A percentile compares a stretch with the other conserved stretches of the same genome.
Conservation (phyloP, 2,329 filamentous ascomycete genomes). For the Scopulariopsis brevicaulis region DNA sequence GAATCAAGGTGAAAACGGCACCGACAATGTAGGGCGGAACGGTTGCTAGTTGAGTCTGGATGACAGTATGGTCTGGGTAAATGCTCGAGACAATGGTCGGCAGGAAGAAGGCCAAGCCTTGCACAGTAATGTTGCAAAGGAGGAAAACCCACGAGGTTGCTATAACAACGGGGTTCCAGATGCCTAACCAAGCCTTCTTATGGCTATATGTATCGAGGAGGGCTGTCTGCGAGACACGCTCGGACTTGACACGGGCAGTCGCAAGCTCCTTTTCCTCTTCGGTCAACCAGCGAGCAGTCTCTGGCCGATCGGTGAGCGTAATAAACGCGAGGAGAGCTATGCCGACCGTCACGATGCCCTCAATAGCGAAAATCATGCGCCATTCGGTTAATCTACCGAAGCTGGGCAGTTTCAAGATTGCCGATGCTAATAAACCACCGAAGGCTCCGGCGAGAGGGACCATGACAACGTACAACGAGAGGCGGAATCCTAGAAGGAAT, state of each 20-base stretch:
- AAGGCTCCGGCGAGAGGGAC: constrained; percentile 56
- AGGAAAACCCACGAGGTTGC: constrained; percentile 10
- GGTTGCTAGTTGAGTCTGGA: constrained; percentile 14
- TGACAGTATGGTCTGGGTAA: constrained; percentile 16
- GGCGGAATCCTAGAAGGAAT: no score
- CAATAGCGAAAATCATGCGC: constrained; percentile 63
- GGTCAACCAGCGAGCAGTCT: constrained; percentile 34
- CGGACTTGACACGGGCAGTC: constrained; percentile 25
- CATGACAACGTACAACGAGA: constrained; percentile 55
- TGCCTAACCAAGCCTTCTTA: constrained; percentile 42
- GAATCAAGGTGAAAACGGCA: constrained; percentile 8
- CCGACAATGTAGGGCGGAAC: constrained; percentile 14
- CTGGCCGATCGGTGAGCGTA: constrained; percentile 49
- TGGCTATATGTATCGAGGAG: constrained; percentile 44
- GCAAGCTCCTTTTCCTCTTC: constrained; percentile 47
- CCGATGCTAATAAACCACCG: constrained; percentile 51
- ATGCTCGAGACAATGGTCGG: constrained; percentile 13
- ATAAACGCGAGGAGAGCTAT: constrained; percentile 7
- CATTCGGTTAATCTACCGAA: constrained; percentile 49
- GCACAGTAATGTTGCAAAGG: constrained; percentile 7
- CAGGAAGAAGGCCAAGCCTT: constrained; percentile 30
- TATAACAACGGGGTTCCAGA: constrained; percentile 25
- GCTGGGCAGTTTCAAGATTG: constrained; percentile 44
- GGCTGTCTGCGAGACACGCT: constrained; percentile 36
- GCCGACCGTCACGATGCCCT: constrained; percentile 43